Base-by-base conservation (phyloP, 2,329 filamentous ascomycete species). In the Myriosclerotinia duriaeana region DNA sequence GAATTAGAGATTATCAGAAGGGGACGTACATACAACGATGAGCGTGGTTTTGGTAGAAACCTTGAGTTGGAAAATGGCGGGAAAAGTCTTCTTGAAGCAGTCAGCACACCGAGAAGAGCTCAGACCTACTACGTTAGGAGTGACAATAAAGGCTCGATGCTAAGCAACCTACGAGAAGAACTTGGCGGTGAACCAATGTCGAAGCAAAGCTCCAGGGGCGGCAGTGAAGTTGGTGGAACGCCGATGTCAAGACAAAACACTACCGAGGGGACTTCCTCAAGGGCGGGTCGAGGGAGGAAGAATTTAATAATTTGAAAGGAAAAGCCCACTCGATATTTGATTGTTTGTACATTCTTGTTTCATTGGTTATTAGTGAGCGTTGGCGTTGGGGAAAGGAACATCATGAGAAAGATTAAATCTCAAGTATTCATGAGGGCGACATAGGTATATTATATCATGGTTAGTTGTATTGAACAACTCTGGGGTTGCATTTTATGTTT, bases 1-100 rank as follows among this genome's bases (percentile, higher is more conserved):
- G 76, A 77, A 53, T 58, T 76, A 7, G 74, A 76, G 34, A 68
- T 73, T 26, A 76, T 75, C 50, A 67, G 69, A 38, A 69, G 71
- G 50, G 74, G 71, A 14, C 69, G 73, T 17, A 67, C 66, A 12
- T 73, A 73, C 46, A 77, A 77, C 64, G 72, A 75, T 52, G 70
- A 74, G 53, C 59, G 71, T 1, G 74, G 74, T 38, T 67, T 65
- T 17, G 76, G 76, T 8, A 67, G 64, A 2, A 77, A 76, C 65
- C 67, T 77, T 1, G 74, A 76, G n/a, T 40, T 71, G 4, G 74
- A 76, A n/a, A 66, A 70, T 59, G 71, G 74, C 26, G 73, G 72
- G 1, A 69, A 62, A 36, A 66, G 53, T 26, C 63, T 76, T 2
- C 68, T 76, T 17, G 71, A 72, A 48, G 67, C 69, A 14, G 74